A percentile compares a stretch with the other conserved stretches of the same genome.
Evolutionary conservation across 148 eudicot species (phyloP).

Genomic region (Diospyros lotus): DNA sequence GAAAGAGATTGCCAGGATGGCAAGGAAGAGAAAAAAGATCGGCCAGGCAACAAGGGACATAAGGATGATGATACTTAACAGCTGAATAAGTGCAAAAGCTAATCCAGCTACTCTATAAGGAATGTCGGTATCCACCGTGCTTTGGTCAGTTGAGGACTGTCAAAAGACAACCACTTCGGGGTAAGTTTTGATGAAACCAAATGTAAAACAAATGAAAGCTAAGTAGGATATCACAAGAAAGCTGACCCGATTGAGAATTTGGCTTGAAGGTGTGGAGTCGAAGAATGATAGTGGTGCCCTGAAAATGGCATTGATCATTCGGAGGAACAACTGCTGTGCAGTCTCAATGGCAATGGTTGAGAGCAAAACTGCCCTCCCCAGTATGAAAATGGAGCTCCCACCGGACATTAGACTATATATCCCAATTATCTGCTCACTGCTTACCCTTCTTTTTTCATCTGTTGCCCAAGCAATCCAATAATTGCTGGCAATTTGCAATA

Average conservation of each 20-base stretch:
- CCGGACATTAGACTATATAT: constrained; percentile 62
- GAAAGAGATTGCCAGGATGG: constrained; percentile 58
- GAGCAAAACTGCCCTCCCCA: constrained; percentile 75
- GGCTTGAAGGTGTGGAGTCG: constrained; percentile 82
- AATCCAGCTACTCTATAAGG: constrained; percentile 92
- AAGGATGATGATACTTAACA: constrained; percentile 64
- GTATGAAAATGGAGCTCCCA: constrained; percentile 73
- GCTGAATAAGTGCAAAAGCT: constrained; percentile 84
- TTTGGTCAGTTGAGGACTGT: constrained; percentile 94
- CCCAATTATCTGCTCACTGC: constrained; percentile 44
- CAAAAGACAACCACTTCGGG: constrained; percentile 5
- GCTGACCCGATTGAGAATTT: constrained; percentile 73
- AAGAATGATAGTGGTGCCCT: constrained; percentile 86
- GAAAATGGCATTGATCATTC: constrained; percentile 70
- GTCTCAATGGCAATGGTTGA: constrained; percentile 84
- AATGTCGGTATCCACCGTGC: constrained; percentile 81
- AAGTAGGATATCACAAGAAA: background rate
- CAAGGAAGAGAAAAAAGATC: constrained; percentile 52
- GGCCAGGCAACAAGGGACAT: constrained; percentile 88
- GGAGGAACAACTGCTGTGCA: constrained; percentile 51
- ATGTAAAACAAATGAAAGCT: background rate
- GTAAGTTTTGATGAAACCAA: background rate
- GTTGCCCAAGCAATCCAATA: constrained; percentile 97
- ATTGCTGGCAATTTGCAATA: constrained; percentile 72
- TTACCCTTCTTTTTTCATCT: constrained; percentile 46